Base-by-base conservation (phyloP, 345 rosid genomes). In the Eucalyptus polyanthemos region DNA sequence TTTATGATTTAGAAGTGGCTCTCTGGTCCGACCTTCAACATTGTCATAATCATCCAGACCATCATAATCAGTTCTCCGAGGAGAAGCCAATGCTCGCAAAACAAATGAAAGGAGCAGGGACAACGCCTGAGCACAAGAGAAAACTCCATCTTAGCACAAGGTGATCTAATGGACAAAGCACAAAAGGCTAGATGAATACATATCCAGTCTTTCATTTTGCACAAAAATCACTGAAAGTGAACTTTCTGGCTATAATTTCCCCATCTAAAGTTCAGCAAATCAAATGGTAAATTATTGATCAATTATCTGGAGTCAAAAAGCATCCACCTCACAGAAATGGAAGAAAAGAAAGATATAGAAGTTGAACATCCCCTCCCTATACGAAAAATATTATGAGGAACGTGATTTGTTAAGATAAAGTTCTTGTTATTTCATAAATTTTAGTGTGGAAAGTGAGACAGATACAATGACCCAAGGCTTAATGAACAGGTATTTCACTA, bases 61-160 rank as follows among this genome's bases (percentile, higher is more conserved):
- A 54, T 91, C 97, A 85, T 90, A 65, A 86, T 94, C 93, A 83
- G 91, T 69, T 87, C 91, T 93, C 58, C 89, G 90, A 87, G 94
- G 90, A 67, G 98, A 92, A 91, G 95, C 92, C 95, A 97, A 92
- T 88, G 94, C 95, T 91, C 99, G 94, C 88, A 97, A 93, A 90
- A 95, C 88, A 88, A 97, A 92, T 83, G 99, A 95, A 62, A 97
- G 89, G 86, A 97, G 92, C 88, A 97, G 87, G 34, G 99, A 90
- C 14, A 95, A 92, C 50, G 93, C 96, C 99, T 97, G 93, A 58
- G 90, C 91, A 25, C 72, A 89, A 62, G 62, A 51, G 42, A 62
- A 31, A 89, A 47, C 65, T 13, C 25, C 21, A 27, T 58, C 34
- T 58, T 11, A 56, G 50, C 40, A 22, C 40, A 5, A 49, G 45